Conservation (phyloP, 1,284 basidiomycete genomes). For the Boletus mariae region DNA sequence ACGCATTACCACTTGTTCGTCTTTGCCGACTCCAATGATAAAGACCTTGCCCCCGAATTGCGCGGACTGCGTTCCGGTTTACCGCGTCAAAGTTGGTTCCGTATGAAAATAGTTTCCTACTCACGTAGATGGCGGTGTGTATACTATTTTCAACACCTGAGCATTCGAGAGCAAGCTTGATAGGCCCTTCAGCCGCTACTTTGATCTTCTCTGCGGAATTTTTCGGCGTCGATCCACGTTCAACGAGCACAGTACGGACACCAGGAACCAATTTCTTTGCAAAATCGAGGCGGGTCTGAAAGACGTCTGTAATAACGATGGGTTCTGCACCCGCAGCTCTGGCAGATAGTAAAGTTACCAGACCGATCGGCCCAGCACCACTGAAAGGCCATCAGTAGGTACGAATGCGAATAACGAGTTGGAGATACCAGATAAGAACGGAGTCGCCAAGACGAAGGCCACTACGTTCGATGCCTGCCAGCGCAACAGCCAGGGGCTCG, state of each 20-base stretch:
- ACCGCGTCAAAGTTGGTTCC: not conserved
- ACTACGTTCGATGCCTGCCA: slow-evolving; percentile 61
- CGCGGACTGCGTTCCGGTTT: slow-evolving; percentile 39
- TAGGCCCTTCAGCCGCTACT: slow-evolving; percentile 40
- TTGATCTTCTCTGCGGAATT: slow-evolving; percentile 51
- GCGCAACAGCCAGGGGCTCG: slow-evolving; percentile 58
- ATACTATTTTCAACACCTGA: slow-evolving; percentile 77
- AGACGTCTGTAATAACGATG: slow-evolving; percentile 78
- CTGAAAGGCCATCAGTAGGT: slow-evolving; percentile 31
- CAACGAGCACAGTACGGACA: slow-evolving; percentile 52
- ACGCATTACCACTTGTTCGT: slow-evolving; percentile 46
- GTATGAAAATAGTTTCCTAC: slow-evolving; percentile 15
- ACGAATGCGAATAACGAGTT: not conserved
- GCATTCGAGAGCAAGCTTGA: slow-evolving; percentile 63
- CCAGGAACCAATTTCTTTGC: slow-evolving; percentile 77
- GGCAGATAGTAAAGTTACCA: slow-evolving; percentile 75
- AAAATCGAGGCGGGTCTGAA: slow-evolving; percentile 77
- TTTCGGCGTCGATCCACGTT: slow-evolving; percentile 40
- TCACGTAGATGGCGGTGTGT: slow-evolving; percentile 62
- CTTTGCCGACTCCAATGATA: slow-evolving; percentile 62
- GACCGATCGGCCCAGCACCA: slow-evolving; percentile 83
- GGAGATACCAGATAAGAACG: slow-evolving; percentile 50
- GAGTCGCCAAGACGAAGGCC: slow-evolving; percentile 59
- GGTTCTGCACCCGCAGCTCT: slow-evolving; percentile 77
- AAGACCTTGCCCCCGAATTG: slow-evolving; percentile 62